These are phyloP conservation scores for Smallanthus sonchifolius DNA, from an alignment of 129 eudicot species.

Conservation along the genomic window DNA sequence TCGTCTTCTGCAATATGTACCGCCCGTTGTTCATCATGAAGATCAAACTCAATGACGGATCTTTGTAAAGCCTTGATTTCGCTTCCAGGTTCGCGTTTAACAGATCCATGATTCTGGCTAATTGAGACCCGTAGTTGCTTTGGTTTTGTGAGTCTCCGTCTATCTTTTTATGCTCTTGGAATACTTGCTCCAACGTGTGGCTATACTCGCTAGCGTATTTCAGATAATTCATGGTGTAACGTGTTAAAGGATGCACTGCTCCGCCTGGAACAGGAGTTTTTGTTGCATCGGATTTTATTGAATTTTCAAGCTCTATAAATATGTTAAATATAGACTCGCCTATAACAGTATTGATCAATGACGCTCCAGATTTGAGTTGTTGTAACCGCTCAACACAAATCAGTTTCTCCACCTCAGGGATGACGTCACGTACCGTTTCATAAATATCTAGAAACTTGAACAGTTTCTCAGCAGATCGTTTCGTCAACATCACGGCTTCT, in stretches of 20 bases:
- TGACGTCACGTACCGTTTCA: slow-evolving; percentile 47
- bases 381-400: slow-evolving; percentile 19
- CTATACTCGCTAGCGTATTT: slow-evolving; percentile 62
- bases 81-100: slow-evolving; percentile 51
- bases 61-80: slow-evolving; percentile 61
- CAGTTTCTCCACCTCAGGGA: slow-evolving; percentile 33
- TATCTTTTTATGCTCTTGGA: slow-evolving; percentile 47
- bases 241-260: slow-evolving; percentile 78
- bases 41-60: slow-evolving; percentile 44
- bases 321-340: slow-evolving; percentile 65
- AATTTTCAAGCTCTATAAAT: slow-evolving; percentile 64
- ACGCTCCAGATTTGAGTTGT: slow-evolving; percentile 41
- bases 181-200: slow-evolving; percentile 63
- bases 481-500: slow-evolving; percentile 62
- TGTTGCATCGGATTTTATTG: slow-evolving; percentile 48
- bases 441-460: slow-evolving; percentile 76
- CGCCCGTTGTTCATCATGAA: slow-evolving; percentile 88
- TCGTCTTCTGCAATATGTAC: slow-evolving; percentile 67
- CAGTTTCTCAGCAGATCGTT: slow-evolving; percentile 69
- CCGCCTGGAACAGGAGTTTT: slow-evolving; percentile 81
- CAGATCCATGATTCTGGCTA: slow-evolving; percentile 50
- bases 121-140: slow-evolving; percentile 24
- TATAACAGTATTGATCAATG: slow-evolving; percentile 36
- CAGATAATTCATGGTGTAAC: slow-evolving; percentile 73
- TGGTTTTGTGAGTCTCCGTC: slow-evolving; percentile 18